Conservation (phyloP, 2,329 filamentous ascomycete species). For the Talaromyces pinophilus region DNA sequence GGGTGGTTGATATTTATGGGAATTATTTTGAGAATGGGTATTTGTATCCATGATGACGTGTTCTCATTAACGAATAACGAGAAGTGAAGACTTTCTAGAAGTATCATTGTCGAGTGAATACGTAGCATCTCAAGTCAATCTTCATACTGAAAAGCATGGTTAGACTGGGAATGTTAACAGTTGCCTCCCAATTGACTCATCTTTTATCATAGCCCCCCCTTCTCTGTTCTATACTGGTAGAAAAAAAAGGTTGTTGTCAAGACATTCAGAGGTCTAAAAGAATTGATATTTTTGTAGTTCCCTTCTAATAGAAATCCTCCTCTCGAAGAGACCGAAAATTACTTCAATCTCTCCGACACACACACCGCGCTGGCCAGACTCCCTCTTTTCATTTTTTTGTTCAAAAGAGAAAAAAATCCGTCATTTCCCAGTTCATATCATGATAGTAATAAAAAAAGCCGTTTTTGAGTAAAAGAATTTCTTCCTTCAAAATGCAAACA, state of each 20-base stretch:
- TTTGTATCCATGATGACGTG: constrained; percentile 46
- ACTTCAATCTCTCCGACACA: constrained; percentile 4
- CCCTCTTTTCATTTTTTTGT: constrained; percentile 5
- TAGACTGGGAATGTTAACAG: too few relatives aligned
- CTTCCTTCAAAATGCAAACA: background rate
- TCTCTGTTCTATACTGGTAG: background rate
- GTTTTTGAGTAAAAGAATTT: background rate
- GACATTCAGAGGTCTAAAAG: constrained; percentile 7
- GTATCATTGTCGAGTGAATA: background rate
- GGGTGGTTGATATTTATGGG: constrained; percentile 55
- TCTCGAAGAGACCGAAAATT: background rate
- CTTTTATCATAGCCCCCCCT: background rate
- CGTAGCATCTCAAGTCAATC: background rate
- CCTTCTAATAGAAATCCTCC: constrained; percentile 11
- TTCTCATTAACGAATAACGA: background rate
- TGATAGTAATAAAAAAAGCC: constrained; percentile 18
- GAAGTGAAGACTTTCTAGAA: background rate
- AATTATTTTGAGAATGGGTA: constrained; percentile 57
- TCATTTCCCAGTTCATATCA: constrained; percentile 25
- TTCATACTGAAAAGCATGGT: background rate
- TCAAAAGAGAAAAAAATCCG: constrained; percentile 3
- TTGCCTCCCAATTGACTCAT: background rate
- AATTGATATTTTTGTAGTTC: constrained; percentile 8
- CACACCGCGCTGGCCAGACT: constrained; percentile 1
- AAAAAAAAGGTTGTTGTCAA: background rate